A percentile compares a stretch with the other conserved stretches of the same genome.
These are phyloP conservation scores for Lophiotrema nucula DNA, from an alignment of 495 filamentous ascomycete genomes.

Conservation along the genomic window DNA sequence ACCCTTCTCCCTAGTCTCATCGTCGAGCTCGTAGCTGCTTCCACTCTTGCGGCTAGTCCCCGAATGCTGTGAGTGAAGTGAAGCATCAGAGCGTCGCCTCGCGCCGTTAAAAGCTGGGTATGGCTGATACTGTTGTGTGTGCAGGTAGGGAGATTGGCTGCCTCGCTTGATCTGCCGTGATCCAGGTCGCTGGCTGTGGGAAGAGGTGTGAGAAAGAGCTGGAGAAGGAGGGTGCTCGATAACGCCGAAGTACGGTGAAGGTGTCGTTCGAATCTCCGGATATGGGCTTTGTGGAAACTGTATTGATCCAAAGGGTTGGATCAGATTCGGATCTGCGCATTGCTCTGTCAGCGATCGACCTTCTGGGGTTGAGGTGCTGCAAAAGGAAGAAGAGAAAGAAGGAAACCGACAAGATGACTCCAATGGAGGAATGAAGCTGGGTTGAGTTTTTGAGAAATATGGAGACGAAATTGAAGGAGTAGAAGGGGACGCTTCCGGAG, in stretches of 20 bases:
- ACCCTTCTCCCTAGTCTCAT: constrained; percentile 64
- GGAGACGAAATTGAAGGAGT: constrained; percentile 39
- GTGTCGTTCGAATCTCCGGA: constrained; percentile 32
- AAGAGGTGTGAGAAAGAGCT: constrained; percentile 29
- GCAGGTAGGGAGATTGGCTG: constrained; percentile 47
- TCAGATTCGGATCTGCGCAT: constrained; percentile 58
- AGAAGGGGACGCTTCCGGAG: constrained; percentile 27
- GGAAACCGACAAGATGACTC: constrained; percentile 64
- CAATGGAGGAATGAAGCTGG: constrained; percentile 60
- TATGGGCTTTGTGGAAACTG: constrained; percentile 37
- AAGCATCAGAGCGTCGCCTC: constrained; percentile 56
- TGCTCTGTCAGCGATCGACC: constrained; percentile 1
- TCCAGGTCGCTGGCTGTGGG: constrained; percentile 33
- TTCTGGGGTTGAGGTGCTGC: constrained; percentile 9
- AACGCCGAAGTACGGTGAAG: constrained; percentile 36
- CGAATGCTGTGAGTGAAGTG: constrained; percentile 55
- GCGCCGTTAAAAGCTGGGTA: constrained; percentile 45
- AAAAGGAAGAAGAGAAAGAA: constrained; percentile 38
- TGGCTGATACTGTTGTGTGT: constrained; percentile 38
- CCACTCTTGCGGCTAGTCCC: constrained; percentile 54
- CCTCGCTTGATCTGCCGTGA: constrained; percentile 31
- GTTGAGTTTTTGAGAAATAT: constrained; percentile 60
- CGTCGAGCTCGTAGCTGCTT: constrained; percentile 54
- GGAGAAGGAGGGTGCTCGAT: constrained; percentile 43
- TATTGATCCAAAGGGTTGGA: constrained; percentile 48